These are phyloP conservation scores for Phytophthora sp. DNA, from an alignment of 352 stramenopile genomes.

Conservation along the genomic window DNA sequence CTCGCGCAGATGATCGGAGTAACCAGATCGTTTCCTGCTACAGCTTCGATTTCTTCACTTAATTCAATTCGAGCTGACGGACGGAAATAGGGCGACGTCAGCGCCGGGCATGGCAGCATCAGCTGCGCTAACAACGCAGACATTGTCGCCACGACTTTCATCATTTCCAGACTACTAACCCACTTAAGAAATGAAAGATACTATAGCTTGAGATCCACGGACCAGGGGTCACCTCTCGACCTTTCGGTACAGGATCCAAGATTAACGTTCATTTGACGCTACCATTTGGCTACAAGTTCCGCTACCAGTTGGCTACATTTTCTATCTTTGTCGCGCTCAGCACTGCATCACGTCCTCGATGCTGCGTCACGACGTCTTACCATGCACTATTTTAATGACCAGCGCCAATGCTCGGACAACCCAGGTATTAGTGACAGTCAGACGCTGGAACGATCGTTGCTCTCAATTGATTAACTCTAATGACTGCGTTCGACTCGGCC, in stretches of 20 bases:
- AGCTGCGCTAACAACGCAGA: conserved; percentile 12
- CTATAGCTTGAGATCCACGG: not conserved
- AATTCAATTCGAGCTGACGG: conserved; percentile 15
- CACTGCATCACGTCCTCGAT: conserved; percentile 15
- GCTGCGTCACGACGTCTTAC: not conserved
- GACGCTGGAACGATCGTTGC: conserved; percentile 14
- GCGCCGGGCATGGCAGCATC: conserved; percentile 1
- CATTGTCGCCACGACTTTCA: conserved; percentile 11
- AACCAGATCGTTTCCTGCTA: conserved; percentile 39
- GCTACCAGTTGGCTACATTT: not conserved
- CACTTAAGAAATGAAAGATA: conserved; percentile 15
- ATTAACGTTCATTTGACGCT: too few relatives aligned
- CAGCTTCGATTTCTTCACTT: conserved; percentile 15
- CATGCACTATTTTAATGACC: conserved; percentile 24
- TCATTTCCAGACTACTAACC: not conserved
- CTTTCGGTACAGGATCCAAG: conserved; percentile 16
- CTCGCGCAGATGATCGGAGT: conserved; percentile 50
- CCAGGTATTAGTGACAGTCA: conserved; percentile 15
- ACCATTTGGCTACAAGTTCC: not conserved
- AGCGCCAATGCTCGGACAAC: conserved; percentile 11
- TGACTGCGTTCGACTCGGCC: conserved; percentile 26
- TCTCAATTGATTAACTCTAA: conserved; percentile 7
- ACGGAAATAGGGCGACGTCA: not conserved
- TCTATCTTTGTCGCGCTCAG: conserved; percentile 6
- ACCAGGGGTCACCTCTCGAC: conserved; percentile 22